Base-by-base conservation (phyloP, 148 eudicot genomes). In the Bassia scoparia region DNA sequence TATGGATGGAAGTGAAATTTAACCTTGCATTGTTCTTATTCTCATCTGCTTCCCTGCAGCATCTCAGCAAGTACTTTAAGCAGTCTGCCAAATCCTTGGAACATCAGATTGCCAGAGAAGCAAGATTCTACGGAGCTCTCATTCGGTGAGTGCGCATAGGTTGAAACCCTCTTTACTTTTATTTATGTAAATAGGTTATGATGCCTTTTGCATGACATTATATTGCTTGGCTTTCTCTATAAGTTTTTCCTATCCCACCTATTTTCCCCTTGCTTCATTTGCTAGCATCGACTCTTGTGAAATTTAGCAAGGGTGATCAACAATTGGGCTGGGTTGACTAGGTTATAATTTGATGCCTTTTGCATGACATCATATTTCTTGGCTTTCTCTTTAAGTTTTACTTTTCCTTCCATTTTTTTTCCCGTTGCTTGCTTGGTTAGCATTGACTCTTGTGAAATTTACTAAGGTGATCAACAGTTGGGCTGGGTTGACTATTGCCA, bases 31-130 rank as follows among this genome's bases (percentile, higher is more conserved):
- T 26, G 52, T 53, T 65, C 44, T 67, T 67, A 34, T 30, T 17
- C 38, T 15, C 61, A 50, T 50, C 60, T 74, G 29, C 55, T 43
- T 81, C 74, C 79, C 65, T 77, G 60, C 96, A 95, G 98, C 83
- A 89, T 80, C 88, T 95, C 24, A 91, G 98, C 9, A 95, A 95
- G 83, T 91, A 95, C 76, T 89, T 95, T 65, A 91, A 91, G 86
- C 96, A 91, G 84, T 91, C 98, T 77, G 97, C 96, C 41, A 95
- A 91, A 88, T 86, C 92, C 80, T 80, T 95, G 84, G 98, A 95
- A 74, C 81, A 83, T 81, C 93, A 91, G 83, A 84, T 95, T 80
- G 89, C 89, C 21, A 89, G 92, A 83, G 98, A 95, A 83, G 96
- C 93, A 48, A 88, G 96, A 88, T 95, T 95, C 76, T 95, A 95